Percentiles rank a stretch among this genome's conserved stretches.
Evolutionary conservation across 1,284 basidiomycete genomes (phyloP).

Genomic region (Rhodotorula sp.): DNA sequence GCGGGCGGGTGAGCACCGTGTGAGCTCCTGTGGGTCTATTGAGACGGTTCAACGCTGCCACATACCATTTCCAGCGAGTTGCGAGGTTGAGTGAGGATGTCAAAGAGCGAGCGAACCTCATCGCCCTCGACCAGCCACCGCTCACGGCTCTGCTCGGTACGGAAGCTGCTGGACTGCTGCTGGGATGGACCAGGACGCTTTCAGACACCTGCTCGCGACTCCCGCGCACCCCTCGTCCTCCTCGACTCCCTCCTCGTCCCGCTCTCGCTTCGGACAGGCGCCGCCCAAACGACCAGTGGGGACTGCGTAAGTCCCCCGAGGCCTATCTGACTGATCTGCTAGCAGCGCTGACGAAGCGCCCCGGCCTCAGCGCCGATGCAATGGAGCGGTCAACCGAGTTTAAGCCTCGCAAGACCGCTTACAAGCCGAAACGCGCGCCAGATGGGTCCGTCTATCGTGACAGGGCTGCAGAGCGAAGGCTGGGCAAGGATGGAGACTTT

Average conservation of each 20-base stretch:
- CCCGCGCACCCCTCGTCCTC: neutral
- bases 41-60: neutral
- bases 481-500: slow-evolving; percentile 33
- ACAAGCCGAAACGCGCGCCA: slow-evolving; percentile 12
- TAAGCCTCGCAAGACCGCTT: slow-evolving; percentile 22
- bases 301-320: neutral
- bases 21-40: neutral
- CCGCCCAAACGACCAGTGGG: slow-evolving; percentile 22
- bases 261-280: slow-evolving; percentile 20
- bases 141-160: neutral
- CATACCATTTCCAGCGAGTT: no score
- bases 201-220: slow-evolving; percentile 18
- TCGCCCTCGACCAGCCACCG: neutral
- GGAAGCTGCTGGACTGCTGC: neutral
- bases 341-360: neutral
- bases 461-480: slow-evolving; percentile 29
- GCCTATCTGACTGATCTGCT: neutral
- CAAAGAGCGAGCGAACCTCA: neutral
- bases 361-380: neutral
- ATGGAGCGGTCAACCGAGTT: slow-evolving; percentile 27
- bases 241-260: neutral
- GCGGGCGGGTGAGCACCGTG: neutral
- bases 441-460: slow-evolving; percentile 26
- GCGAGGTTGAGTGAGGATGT: neutral
- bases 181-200: slow-evolving; percentile 31